Evolutionary conservation across 2,329 filamentous ascomycete genomes (phyloP).

Genomic region (Ceratocystis lukuohia): DNA sequence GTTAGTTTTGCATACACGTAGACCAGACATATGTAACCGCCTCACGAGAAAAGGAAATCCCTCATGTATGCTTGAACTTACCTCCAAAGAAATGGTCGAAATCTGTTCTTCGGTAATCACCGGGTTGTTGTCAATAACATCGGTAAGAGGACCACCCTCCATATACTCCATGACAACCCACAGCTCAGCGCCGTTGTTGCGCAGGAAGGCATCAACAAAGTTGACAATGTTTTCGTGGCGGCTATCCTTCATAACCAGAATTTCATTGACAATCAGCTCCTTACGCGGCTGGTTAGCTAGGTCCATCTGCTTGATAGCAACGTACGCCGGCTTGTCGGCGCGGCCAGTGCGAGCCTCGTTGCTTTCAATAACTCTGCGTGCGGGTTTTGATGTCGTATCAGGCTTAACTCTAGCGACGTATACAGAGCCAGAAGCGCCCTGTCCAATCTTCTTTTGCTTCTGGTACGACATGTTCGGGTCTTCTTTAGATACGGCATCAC

Average conservation of each 20-base stretch:
- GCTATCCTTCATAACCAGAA: slow-evolving; percentile 99
- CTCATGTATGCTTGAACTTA: slow-evolving; percentile 29
- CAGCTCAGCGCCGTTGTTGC: slow-evolving; percentile 87
- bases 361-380: slow-evolving; percentile 62
- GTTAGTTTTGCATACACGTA: slow-evolving; percentile 20
- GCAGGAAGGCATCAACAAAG: slow-evolving; percentile 90
- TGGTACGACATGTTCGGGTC: slow-evolving; percentile 91
- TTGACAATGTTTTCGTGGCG: slow-evolving; percentile 98
- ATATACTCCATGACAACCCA: slow-evolving; percentile 99
- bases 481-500: slow-evolving; percentile 89
- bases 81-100: slow-evolving; percentile 91
- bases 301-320: slow-evolving; percentile 99
- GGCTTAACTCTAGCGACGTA: slow-evolving; percentile 96
- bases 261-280: slow-evolving; percentile 97
- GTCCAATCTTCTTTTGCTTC: slow-evolving; percentile 99
- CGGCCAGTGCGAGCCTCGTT: slow-evolving; percentile 49
- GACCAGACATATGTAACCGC: neutral
- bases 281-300: slow-evolving; percentile 92
- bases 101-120: slow-evolving; percentile 94
- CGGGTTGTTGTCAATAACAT: slow-evolving; percentile 96
- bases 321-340: slow-evolving; percentile 45
- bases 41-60: neutral
- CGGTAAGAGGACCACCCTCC: slow-evolving; percentile 93
- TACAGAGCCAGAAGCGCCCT: slow-evolving; percentile 93
- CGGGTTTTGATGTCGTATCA: slow-evolving; percentile 65